Conservation (phyloP, 768 basidiomycete species). For the Boletus edulis region DNA sequence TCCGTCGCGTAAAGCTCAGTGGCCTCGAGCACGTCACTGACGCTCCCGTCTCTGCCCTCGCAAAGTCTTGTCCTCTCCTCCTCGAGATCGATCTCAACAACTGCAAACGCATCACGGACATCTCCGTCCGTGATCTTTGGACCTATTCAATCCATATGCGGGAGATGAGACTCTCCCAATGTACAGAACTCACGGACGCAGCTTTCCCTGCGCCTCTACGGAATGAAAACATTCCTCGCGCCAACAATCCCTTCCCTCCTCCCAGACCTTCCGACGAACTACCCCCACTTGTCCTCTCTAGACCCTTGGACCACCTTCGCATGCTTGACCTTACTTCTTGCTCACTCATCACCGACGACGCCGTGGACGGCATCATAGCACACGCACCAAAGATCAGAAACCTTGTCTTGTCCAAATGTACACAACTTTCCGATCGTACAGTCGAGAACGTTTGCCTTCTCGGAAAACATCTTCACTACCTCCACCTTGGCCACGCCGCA, state of each 20-base stretch:
- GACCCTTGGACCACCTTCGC: conserved; percentile 78
- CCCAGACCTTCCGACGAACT: conserved; percentile 41
- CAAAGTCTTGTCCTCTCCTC: conserved; percentile 76
- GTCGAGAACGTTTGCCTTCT: conserved; percentile 83
- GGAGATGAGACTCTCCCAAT: conserved; percentile 85
- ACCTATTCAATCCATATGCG: conserved; percentile 77
- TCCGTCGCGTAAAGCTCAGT: conserved; percentile 89
- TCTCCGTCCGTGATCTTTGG: conserved; percentile 83
- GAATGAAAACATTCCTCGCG: conserved; percentile 32
- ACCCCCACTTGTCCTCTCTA: conserved; percentile 64
- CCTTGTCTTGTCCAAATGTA: conserved; percentile 84
- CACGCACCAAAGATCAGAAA: conserved; percentile 84
- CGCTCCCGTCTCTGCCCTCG: conserved; percentile 68
- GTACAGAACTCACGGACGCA: conserved; percentile 72
- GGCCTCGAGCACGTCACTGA: conserved; percentile 77
- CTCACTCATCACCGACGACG: conserved; percentile 73
- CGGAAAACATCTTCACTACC: conserved; percentile 90
- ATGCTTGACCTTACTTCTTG: conserved; percentile 94
- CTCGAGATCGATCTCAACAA: conserved; percentile 93
- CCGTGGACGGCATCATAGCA: conserved; percentile 77
- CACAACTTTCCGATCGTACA: conserved; percentile 71
- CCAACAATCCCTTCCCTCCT: conserved; percentile 43
- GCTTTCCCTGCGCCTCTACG: conserved; percentile 78
- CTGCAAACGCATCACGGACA: conserved; percentile 75
- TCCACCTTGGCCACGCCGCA: conserved; percentile 90